Evolutionary conservation across 2,329 filamentous ascomycete genomes (phyloP).

Genomic region (Fusarium xylarioides): DNA sequence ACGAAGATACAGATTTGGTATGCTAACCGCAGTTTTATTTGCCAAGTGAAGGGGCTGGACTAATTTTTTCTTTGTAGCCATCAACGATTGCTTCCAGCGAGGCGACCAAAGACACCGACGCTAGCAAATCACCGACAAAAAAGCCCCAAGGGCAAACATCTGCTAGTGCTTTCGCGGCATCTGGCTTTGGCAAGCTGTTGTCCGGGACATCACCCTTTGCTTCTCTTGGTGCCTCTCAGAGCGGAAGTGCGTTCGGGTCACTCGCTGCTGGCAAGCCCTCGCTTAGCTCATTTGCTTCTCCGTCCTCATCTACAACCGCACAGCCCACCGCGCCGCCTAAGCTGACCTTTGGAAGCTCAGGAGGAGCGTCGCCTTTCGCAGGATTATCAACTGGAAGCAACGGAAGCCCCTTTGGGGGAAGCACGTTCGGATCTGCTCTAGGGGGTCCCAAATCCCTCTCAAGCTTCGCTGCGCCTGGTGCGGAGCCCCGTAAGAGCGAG

Average conservation of each 20-base stretch:
- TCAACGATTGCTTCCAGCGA: constrained; percentile 31
- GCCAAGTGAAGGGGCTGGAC: not conserved
- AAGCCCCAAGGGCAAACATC: constrained; percentile 55
- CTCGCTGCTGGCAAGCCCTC: constrained; percentile 47
- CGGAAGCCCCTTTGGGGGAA: constrained; percentile 53
- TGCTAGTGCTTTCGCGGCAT: constrained; percentile 71
- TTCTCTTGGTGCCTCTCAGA: constrained; percentile 58
- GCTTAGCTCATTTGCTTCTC: constrained; percentile 48
- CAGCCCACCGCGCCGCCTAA: constrained; percentile 52
- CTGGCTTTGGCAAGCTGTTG: constrained; percentile 73
- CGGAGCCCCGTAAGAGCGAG: constrained; percentile 57
- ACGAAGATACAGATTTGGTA: constrained; percentile 55
- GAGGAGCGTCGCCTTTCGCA: constrained; percentile 58
- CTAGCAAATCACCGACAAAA: constrained; percentile 38
- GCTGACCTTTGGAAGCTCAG: constrained; percentile 58
- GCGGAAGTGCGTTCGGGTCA: constrained; percentile 61
- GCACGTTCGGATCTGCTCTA: constrained; percentile 50
- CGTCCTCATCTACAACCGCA: constrained; percentile 34
- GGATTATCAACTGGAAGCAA: constrained; percentile 52
- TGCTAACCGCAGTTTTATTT: constrained; percentile 22
- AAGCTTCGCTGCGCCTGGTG: constrained; percentile 75
- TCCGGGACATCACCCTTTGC: constrained; percentile 72
- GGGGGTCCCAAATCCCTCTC: constrained; percentile 59
- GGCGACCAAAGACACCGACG: constrained; percentile 34
- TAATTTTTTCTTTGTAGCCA: constrained; percentile 27